A percentile compares a stretch with the other conserved stretches of the same genome.
These are phyloP conservation scores for Backusella parvicylindrica DNA, from an alignment of 192 early-diverging fungal genomes.

Conservation along the genomic window DNA sequence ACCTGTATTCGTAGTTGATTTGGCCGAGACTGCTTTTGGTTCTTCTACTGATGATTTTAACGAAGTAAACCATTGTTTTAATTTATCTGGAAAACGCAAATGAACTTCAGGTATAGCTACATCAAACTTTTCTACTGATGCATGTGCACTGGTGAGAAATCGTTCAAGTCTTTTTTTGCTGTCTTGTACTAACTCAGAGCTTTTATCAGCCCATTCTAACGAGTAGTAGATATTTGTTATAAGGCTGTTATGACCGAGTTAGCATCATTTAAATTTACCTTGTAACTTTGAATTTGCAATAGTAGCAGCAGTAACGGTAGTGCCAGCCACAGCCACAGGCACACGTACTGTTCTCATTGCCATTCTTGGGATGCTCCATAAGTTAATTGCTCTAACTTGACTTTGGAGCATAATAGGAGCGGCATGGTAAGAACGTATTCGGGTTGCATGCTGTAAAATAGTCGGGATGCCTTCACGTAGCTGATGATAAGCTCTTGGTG, in stretches of 20 bases:
- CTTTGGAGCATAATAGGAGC: neutral
- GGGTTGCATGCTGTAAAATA: neutral
- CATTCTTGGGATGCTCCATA: conserved; percentile 39
- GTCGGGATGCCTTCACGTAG: neutral
- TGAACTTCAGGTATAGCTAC: conserved; percentile 38
- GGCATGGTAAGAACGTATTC: conserved; percentile 13
- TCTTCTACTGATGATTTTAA: neutral
- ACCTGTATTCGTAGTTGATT: conserved; percentile 19
- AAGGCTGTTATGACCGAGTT: neutral
- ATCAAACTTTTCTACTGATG: conserved; percentile 32
- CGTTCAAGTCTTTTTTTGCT: conserved; percentile 33
- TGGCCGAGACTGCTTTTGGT: conserved; percentile 24
- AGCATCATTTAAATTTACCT: conserved; percentile 28
- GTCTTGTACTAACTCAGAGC: conserved; percentile 34
- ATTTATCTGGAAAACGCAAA: conserved; percentile 35
- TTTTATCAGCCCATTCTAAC: conserved; percentile 34
- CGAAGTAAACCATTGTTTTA: conserved; percentile 21
- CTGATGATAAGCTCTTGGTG: conserved; percentile 6
- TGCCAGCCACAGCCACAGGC: conserved; percentile 54
- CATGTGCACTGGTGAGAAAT: conserved; percentile 33
- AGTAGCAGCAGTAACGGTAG: conserved; percentile 54
- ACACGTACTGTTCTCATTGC: conserved; percentile 49
- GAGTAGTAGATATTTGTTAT: neutral
- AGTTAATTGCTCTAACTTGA: conserved; percentile 16
- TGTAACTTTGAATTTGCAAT: conserved; percentile 61